phyloP scores from a whole-genome alignment of 192 early-diverging fungal species.

The Dissophora globulifera region DNA sequence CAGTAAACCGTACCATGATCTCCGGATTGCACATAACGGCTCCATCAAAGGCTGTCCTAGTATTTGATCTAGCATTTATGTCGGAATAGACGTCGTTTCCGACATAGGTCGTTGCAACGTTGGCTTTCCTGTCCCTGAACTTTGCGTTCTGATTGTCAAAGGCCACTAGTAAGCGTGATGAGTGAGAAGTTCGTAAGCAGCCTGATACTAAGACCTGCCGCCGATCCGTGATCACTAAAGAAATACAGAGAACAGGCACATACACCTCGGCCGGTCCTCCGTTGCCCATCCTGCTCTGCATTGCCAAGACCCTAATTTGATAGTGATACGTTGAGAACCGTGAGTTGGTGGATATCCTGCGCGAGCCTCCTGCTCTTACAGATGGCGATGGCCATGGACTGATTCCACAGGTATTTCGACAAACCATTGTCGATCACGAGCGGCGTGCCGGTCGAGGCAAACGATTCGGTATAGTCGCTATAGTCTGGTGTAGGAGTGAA shows the following conservation, averaged over 20 bases:
- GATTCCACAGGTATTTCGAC: no score
- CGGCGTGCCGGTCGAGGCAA: conserved; percentile 33
- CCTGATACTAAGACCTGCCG: no score
- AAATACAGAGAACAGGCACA: not conserved
- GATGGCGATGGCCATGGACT: no score
- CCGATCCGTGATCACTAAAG: no score
- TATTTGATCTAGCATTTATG: conserved; percentile 60
- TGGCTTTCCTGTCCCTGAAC: conserved; percentile 67
- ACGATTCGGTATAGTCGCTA: conserved; percentile 45
- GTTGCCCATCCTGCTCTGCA: conserved; percentile 88
- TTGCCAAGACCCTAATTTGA: conserved; percentile 69
- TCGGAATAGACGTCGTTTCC: conserved; percentile 76
- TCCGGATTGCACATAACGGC: conserved; percentile 78
- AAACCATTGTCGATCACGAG: conserved; percentile 59
- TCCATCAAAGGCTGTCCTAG: conserved; percentile 72
- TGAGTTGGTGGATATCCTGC: not conserved
- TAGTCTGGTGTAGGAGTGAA: conserved; percentile 45
- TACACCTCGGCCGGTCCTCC: conserved; percentile 68
- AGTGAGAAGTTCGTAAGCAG: no score
- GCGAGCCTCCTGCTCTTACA: no score
- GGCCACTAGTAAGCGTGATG: conserved; percentile 57
- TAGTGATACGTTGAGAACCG: not conserved
- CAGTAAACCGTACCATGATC: conserved; percentile 66
- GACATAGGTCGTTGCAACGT: conserved; percentile 59
- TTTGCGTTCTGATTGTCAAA: conserved; percentile 79